Evolutionary conservation across 2,329 filamentous ascomycete species (phyloP).

Genomic region (Sporothrix curviconia): DNA sequence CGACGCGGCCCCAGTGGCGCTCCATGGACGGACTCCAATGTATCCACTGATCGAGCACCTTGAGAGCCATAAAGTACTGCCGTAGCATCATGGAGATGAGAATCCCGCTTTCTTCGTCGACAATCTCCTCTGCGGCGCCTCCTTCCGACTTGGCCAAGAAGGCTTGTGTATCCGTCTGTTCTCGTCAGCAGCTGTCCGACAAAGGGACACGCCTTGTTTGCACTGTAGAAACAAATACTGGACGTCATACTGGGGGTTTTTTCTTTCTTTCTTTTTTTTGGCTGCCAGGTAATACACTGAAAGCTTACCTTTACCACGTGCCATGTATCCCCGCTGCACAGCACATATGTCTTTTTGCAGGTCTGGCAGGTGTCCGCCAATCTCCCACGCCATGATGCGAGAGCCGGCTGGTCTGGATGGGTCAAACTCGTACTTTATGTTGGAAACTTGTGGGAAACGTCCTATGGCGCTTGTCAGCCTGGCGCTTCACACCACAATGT

Average conservation of each 20-base stretch:
- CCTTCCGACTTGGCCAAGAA: constrained; percentile 72
- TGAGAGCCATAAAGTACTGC: constrained; percentile 85
- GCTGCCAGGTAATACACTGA: neutral
- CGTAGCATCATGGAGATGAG: constrained; percentile 79
- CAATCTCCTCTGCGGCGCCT: constrained; percentile 67
- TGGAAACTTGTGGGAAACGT: constrained; percentile 79
- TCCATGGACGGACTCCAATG: constrained; percentile 58
- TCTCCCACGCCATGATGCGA: constrained; percentile 55
- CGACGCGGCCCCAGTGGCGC: constrained; percentile 60
- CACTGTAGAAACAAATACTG: too few relatives aligned
- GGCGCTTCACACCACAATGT: too few relatives aligned
- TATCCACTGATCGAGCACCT: constrained; percentile 74
- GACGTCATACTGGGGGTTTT: too few relatives aligned
- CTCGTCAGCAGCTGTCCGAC: neutral
- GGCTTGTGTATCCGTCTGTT: constrained; percentile 66
- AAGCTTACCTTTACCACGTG: constrained; percentile 58
- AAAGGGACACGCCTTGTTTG: too few relatives aligned
- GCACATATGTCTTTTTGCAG: constrained; percentile 57
- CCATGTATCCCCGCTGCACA: constrained; percentile 85
- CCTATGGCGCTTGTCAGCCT: constrained; percentile 24
- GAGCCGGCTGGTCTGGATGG: constrained; percentile 52
- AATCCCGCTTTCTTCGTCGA: constrained; percentile 80
- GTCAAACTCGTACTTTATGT: constrained; percentile 70
- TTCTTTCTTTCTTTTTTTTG: too few relatives aligned
- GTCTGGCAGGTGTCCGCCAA: constrained; percentile 58